Evolutionary conservation across 352 stramenopile genomes (phyloP).

Genomic region (Globisporangium lucens): DNA sequence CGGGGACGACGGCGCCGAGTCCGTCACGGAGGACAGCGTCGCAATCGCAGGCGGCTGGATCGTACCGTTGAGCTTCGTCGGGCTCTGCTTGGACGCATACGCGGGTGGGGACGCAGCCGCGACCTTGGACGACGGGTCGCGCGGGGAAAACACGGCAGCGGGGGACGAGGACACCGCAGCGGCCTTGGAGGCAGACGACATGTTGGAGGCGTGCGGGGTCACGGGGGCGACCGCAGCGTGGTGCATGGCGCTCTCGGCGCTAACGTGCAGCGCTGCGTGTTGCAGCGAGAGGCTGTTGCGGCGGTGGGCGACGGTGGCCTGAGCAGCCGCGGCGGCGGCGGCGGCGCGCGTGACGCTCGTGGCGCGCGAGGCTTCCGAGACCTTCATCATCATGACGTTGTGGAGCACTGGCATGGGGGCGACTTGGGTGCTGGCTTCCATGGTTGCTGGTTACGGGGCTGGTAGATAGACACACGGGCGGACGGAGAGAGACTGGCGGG

Average conservation of each 20-base stretch:
- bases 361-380: conserved; percentile 19
- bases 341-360: conserved; percentile 20
- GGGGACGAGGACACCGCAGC: neutral
- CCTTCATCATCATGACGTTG: conserved; percentile 22
- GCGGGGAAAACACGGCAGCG: conserved; percentile 42
- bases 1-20: conserved; percentile 16
- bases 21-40: neutral
- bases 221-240: conserved; percentile 26
- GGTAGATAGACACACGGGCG: neutral
- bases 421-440: conserved; percentile 33
- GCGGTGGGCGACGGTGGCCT: conserved; percentile 23
- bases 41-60: conserved; percentile 16
- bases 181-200: neutral
- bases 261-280: conserved; percentile 25
- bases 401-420: conserved; percentile 21
- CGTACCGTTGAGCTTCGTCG: neutral
- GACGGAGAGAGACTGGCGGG: conserved; percentile 6
- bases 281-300: conserved; percentile 49
- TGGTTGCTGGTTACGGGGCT: conserved; percentile 11
- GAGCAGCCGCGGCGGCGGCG: conserved; percentile 7
- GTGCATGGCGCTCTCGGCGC: conserved; percentile 16
- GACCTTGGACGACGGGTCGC: conserved; percentile 51
- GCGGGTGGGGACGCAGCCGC: conserved; percentile 9
- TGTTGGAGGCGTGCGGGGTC: conserved; percentile 37
- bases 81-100: conserved; percentile 11